Conservation (phyloP, 75 land plant species). For the Cunninghamia lanceolata region DNA sequence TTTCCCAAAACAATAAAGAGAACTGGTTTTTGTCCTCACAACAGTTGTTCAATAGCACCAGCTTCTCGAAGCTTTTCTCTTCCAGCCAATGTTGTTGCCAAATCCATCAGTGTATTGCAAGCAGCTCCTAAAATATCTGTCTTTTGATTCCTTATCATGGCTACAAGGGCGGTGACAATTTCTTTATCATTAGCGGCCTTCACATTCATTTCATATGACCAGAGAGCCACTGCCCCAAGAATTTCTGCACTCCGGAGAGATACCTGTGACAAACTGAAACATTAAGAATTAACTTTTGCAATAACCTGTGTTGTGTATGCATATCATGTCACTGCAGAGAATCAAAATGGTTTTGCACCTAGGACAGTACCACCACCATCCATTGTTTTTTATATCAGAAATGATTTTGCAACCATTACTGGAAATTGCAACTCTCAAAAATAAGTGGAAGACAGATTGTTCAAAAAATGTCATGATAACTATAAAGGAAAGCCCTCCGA, state of each 20-base stretch:
- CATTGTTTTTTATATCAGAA: neutral
- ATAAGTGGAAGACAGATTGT: neutral
- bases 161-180: conserved; percentile 27
- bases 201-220: conserved; percentile 41
- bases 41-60: conserved; percentile 29
- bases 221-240: conserved; percentile 39
- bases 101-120: conserved; percentile 59
- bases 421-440: neutral
- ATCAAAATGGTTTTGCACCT: neutral
- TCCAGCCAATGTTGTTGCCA: conserved; percentile 36
- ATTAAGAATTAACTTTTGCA: conserved; percentile 6
- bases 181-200: conserved; percentile 28
- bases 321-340: neutral
- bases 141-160: conserved; percentile 6
- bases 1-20: neutral
- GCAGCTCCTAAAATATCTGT: conserved; percentile 20
- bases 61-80: conserved; percentile 23
- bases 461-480: neutral
- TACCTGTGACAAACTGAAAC: conserved; percentile 31
- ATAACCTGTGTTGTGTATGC: conserved; percentile 1
- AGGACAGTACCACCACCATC: neutral
- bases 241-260: conserved; percentile 24
- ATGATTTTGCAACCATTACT: neutral
- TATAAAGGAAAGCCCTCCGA: neutral
- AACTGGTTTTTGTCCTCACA: conserved; percentile 39